Conservation (phyloP, 441 rosid genomes). For the Metrosideros polymorpha region DNA sequence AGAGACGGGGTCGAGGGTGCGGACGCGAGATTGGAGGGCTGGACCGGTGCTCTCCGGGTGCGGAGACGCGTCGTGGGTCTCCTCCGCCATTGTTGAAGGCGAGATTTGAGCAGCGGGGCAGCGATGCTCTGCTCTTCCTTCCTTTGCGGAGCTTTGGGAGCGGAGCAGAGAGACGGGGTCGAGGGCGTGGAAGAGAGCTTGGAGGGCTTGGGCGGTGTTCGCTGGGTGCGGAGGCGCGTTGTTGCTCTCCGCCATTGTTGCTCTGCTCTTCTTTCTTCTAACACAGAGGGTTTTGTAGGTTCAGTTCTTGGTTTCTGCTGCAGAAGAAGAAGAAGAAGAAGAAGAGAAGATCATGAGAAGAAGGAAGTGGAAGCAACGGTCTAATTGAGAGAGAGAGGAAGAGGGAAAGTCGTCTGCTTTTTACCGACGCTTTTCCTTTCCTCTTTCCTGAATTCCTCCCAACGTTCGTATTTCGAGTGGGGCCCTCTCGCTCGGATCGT, state of each 20-base stretch:
- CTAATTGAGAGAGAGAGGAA: constrained; percentile 5
- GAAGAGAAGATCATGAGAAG: neutral
- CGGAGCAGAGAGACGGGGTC: constrained; percentile 2
- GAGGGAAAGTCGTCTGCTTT: neutral
- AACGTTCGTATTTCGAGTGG: constrained; percentile 17
- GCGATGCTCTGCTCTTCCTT: neutral
- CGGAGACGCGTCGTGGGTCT: neutral
- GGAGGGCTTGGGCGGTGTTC: neutral
- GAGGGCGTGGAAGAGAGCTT: constrained; percentile 4
- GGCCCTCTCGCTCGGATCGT: neutral
- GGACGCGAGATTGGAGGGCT: constrained; percentile 14
- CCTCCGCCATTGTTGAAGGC: neutral
- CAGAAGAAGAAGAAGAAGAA: neutral
- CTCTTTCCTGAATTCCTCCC: neutral
- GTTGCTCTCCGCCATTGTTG: constrained; percentile 1
- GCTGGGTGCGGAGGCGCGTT: neutral
- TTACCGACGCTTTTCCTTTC: neutral
- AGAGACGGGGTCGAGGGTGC: constrained; percentile 42
- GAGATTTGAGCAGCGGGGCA: constrained; percentile 4
- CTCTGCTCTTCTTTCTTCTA: neutral
- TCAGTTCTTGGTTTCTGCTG: neutral
- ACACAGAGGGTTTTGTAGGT: neutral
- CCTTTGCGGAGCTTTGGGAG: neutral
- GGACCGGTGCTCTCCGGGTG: neutral
- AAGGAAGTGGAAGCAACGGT: constrained; percentile 32